phyloP scores from a whole-genome alignment of 2,329 filamentous ascomycete genomes.

The Penicillium rolfsii region DNA sequence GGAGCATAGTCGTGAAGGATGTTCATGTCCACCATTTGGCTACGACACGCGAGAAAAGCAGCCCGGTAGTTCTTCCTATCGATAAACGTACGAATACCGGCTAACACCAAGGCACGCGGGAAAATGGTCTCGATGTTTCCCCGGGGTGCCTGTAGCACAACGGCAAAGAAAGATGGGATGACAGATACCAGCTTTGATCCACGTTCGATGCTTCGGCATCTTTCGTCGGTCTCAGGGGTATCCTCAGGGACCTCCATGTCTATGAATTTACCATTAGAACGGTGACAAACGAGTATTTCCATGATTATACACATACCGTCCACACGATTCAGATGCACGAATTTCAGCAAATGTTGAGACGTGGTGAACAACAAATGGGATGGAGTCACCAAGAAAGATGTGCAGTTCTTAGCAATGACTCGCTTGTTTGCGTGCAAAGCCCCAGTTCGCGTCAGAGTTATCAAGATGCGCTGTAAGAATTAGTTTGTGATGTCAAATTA shows the following conservation, averaged over 20 bases:
- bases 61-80: conserved; percentile 77
- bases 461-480: conserved; percentile 49
- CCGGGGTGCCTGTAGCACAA: conserved; percentile 92
- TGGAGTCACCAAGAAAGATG: conserved; percentile 81
- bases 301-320: conserved; percentile 57
- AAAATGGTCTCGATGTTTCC: conserved; percentile 96
- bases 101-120: conserved; percentile 87
- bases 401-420: conserved; percentile 81
- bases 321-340: conserved; percentile 74
- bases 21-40: conserved; percentile 96
- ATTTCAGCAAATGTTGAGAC: conserved; percentile 88
- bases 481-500: conserved; percentile 12
- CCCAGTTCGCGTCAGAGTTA: conserved; percentile 75
- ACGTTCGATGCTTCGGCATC: conserved; percentile 88
- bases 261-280: conserved; percentile 40
- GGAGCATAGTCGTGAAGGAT: conserved; percentile 94
- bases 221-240: conserved; percentile 87
- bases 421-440: conserved; percentile 76
- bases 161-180: conserved; percentile 81
- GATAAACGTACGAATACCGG: conserved; percentile 81
- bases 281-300: conserved; percentile 9
- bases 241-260: conserved; percentile 82
- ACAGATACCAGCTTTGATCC: conserved; percentile 85
- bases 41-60: conserved; percentile 86
- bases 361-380: conserved; percentile 91